These are phyloP conservation scores for Harringtonia lauricola DNA, from an alignment of 2,329 filamentous ascomycete species.

Conservation along the genomic window DNA sequence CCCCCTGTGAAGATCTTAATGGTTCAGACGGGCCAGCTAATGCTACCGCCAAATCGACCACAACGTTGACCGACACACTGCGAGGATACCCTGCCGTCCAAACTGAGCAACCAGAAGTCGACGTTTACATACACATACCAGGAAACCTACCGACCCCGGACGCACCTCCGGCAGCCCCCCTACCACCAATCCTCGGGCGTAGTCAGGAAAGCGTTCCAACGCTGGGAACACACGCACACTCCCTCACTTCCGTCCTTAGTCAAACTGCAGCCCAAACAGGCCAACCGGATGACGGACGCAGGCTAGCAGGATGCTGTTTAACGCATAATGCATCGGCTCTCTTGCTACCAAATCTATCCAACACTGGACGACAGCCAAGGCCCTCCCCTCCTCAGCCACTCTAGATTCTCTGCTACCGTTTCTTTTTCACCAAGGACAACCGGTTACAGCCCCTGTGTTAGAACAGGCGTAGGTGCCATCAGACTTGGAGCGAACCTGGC, in stretches of 20 bases:
- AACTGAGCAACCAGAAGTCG: too few species aligned
- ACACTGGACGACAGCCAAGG: not conserved
- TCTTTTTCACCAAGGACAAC: not conserved
- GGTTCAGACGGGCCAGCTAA: conserved; percentile 29
- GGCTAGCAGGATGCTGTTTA: not conserved
- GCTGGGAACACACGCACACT: not conserved
- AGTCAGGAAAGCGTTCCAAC: too few species aligned
- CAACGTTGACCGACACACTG: not conserved
- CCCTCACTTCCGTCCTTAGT: not conserved
- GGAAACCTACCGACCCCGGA: too few species aligned
- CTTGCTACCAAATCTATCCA: not conserved
- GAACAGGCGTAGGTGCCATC: not conserved
- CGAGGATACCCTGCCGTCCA: not conserved
- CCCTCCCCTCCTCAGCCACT: not conserved
- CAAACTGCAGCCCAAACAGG: not conserved
- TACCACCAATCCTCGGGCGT: too few species aligned
- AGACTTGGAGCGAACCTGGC: too few species aligned
- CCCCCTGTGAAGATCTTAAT: conserved; percentile 25
- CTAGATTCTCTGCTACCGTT: not conserved
- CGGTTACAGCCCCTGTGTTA: too few species aligned
- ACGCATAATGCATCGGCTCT: conserved; percentile 1
- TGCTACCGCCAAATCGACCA: conserved; percentile 18
- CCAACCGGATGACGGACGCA: not conserved
- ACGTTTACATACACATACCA: too few species aligned
- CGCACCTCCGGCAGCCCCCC: too few species aligned